Evolutionary conservation across 2,329 filamentous ascomycete genomes (phyloP).

Genomic region (Verticillium tricorpus): DNA sequence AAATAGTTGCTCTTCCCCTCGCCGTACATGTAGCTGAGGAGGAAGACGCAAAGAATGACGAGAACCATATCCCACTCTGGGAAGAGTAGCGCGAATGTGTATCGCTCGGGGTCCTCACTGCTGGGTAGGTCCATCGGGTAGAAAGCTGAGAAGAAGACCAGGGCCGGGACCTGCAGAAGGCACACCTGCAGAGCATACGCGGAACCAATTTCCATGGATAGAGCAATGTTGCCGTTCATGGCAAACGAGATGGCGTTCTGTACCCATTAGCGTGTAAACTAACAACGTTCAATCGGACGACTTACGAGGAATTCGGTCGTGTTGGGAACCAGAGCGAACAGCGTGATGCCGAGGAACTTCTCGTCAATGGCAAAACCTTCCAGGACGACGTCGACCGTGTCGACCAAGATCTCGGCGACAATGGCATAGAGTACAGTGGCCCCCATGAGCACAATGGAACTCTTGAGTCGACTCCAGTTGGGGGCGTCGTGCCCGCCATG

Average conservation of each 20-base stretch:
- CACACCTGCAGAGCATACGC: constrained; percentile 96
- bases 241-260: constrained; percentile 98
- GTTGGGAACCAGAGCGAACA: constrained; percentile 96
- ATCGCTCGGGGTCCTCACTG: constrained; percentile 40
- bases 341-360: constrained; percentile 93
- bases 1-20: constrained; percentile 99
- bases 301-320: constrained; percentile 93
- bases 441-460: constrained; percentile 78
- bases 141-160: constrained; percentile 86
- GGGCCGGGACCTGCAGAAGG: constrained; percentile 84
- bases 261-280: not conserved
- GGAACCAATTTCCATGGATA: constrained; percentile 98
- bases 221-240: constrained; percentile 98
- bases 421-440: constrained; percentile 93
- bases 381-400: constrained; percentile 94
- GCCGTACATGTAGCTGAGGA: constrained; percentile 95
- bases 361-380: constrained; percentile 89
- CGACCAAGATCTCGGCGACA: constrained; percentile 93
- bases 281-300: constrained; percentile 8
- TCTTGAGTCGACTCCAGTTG: constrained; percentile 94
- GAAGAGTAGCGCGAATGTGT: constrained; percentile 85
- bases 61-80: constrained; percentile 99
- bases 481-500: constrained; percentile 91
- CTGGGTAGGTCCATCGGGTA: constrained; percentile 45
- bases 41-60: constrained; percentile 90